Evolutionary conservation across 148 eudicot genomes (phyloP), one percentile per base, ranked within the genome.

Genomic region (Polygonum maritimum): DNA sequence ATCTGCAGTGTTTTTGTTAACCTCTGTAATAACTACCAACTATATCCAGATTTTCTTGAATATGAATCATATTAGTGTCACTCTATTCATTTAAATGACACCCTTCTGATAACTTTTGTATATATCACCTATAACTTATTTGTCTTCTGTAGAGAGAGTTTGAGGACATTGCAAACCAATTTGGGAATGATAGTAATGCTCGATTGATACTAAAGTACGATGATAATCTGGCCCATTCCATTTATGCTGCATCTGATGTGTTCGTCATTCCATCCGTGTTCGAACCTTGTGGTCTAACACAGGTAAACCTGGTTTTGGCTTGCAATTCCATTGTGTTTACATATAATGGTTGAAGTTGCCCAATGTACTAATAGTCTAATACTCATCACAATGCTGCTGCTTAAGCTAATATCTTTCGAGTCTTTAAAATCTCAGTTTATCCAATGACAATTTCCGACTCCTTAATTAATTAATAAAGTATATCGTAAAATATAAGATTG

Each of bases 281-380:
- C 80, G 98, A 94, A 87, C 98, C 98, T 78, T 94, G 98, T 78
- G 98, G 98, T 81, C 90, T 94, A 79, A 94, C 98, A 77, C 97
- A 94, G 98, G 98, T 94, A 87, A 22, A 48, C 41, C 21, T 38
- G 16, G 75, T 44, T 39, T 84, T 52, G 26, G 65, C 52, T n/a
- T 48, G 2, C 39, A 48, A 21, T 73, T 73, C 35, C 4, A 14
- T 38, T 45, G 36, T 38, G 71, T 67, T 36, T 33, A 33, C 6
- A 36, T 36, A 67, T 35, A 14, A 12, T 67, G 44, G 15, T 67
- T 1, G n/a, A 36, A 67, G 45, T 36, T 16, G 19, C 21, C 21
- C 5, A 67, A 67, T 65, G 71, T 15, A 67, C 10, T 67, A 12
- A 21, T 67, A 62, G 10, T 26, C n/a, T 2, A n/a, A n/a, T n/a